These are phyloP conservation scores for Pholiota conissans DNA, from an alignment of 768 basidiomycete genomes.

Conservation along the genomic window DNA sequence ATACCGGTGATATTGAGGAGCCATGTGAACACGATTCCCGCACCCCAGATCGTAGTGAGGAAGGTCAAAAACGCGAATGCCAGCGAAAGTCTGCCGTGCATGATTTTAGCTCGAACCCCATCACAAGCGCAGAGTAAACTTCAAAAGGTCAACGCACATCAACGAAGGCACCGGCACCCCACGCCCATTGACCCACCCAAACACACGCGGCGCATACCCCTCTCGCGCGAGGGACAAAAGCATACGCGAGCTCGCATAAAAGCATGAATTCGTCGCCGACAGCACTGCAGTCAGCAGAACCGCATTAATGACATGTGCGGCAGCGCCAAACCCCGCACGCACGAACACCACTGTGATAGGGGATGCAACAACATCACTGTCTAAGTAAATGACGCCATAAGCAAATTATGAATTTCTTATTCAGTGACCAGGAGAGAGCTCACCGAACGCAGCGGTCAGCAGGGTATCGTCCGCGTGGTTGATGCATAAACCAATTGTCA, in stretches of 20 bases:
- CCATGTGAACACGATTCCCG: constrained; percentile 56
- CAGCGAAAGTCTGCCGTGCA: constrained; percentile 41
- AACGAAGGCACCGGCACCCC: constrained; percentile 64
- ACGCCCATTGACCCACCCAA: constrained; percentile 61
- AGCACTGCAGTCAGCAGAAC: constrained; percentile 66
- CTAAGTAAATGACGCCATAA: constrained; percentile 20
- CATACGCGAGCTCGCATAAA: constrained; percentile 67
- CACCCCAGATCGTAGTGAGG: constrained; percentile 59
- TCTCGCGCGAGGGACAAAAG: constrained; percentile 58
- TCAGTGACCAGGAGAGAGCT: background rate
- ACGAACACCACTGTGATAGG: constrained; percentile 66
- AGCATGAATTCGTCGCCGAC: constrained; percentile 65
- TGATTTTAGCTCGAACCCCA: constrained; percentile 16
- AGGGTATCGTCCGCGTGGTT: constrained; percentile 58
- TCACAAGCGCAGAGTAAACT: constrained; percentile 16
- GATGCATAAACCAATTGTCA: constrained; percentile 67
- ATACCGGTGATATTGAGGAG: constrained; percentile 66
- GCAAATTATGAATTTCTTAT: background rate
- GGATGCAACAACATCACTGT: constrained; percentile 52
- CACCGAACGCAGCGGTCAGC: constrained; percentile 44
- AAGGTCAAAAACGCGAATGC: constrained; percentile 51
- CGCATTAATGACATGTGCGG: constrained; percentile 63
- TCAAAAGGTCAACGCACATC: too few species aligned
- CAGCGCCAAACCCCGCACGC: constrained; percentile 62
- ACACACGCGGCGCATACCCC: constrained; percentile 64